A percentile compares a stretch with the other conserved stretches of the same genome.
These are phyloP conservation scores for Camelina sativa DNA, from an alignment of 345 rosid species.

Conservation along the genomic window DNA sequence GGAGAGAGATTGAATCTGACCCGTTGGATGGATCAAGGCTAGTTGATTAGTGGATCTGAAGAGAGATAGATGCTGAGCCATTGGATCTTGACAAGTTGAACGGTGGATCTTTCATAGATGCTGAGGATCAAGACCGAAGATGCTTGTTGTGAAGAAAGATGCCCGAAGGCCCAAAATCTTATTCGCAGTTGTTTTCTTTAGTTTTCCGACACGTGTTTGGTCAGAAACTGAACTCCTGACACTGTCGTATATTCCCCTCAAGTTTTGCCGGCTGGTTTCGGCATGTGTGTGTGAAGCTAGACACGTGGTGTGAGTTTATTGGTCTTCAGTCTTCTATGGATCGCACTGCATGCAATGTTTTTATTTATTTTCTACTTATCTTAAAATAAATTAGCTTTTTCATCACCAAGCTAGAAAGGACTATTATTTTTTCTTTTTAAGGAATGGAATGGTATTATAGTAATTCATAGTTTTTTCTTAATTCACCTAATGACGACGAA, in stretches of 20 bases:
- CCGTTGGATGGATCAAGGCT: constrained; percentile 23
- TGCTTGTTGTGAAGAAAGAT: constrained; percentile 34
- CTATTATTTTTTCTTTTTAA: no score
- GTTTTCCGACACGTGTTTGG: constrained; percentile 30
- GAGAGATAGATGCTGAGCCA: constrained; percentile 38
- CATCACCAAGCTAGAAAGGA: background rate
- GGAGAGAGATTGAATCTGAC: constrained; percentile 17
- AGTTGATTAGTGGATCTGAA: constrained; percentile 24
- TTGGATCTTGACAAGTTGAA: constrained; percentile 40
- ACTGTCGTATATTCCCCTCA: constrained; percentile 28
- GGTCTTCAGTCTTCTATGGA: background rate
- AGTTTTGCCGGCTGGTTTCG: constrained; percentile 25
- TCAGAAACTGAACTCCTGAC: constrained; percentile 24
- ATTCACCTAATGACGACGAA: no score
- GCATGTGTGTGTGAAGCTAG: background rate
- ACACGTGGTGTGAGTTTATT: background rate
- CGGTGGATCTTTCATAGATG: constrained; percentile 42
- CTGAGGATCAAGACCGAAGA: constrained; percentile 42
- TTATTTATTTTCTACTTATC: background rate
- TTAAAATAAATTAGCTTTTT: background rate
- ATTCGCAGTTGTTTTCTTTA: background rate
- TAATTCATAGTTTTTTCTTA: background rate
- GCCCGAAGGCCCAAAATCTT: constrained; percentile 3
- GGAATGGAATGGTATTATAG: background rate
- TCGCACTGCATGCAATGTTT: background rate